Percentiles rank a stretch among this genome's conserved stretches.
These are phyloP conservation scores for Huiozyma sinensis DNA, from an alignment of 805 yeast genomes.

Conservation along the genomic window DNA sequence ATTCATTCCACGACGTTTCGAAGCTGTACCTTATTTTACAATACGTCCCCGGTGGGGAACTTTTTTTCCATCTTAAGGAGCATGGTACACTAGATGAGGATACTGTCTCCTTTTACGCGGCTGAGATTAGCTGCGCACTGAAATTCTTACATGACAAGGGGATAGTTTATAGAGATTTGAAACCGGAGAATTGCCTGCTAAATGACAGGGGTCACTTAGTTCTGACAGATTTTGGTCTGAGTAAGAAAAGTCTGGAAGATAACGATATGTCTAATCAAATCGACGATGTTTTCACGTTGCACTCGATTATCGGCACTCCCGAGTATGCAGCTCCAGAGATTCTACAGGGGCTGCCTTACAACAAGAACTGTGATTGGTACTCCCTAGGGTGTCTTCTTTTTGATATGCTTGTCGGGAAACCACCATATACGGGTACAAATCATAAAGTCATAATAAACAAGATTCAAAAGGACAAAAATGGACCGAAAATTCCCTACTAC, in stretches of 20 bases:
- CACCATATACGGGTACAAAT: conserved; percentile 81
- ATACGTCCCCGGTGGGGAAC: conserved; percentile 83
- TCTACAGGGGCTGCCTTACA: conserved; percentile 64
- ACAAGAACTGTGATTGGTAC: conserved; percentile 84
- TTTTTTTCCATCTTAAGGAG: conserved; percentile 38
- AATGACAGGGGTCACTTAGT: conserved; percentile 66
- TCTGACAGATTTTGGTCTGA: conserved; percentile 76
- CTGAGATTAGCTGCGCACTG: conserved; percentile 71
- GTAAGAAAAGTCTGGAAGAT: conserved; percentile 31
- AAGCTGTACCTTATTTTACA: conserved; percentile 69
- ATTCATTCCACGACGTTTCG: conserved; percentile 72
- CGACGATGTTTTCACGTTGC: conserved; percentile 27
- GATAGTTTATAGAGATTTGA: conserved; percentile 76
- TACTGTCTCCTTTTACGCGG: conserved; percentile 65
- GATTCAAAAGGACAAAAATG: conserved; percentile 49
- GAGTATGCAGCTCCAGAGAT: conserved; percentile 78
- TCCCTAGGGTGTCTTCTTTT: conserved; percentile 73
- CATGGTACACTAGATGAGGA: conserved; percentile 43
- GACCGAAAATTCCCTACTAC: conserved; percentile 57
- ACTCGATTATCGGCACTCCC: conserved; percentile 36
- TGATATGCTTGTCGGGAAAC: conserved; percentile 75
- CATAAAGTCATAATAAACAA: conserved; percentile 68
- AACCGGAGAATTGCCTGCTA: conserved; percentile 79
- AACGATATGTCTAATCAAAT: conserved; percentile 1
- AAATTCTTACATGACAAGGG: conserved; percentile 70